Percentiles rank a stretch among this genome's conserved stretches.
These are phyloP conservation scores for Leptographium galeiforme DNA, from an alignment of 2,329 filamentous ascomycete species.

Conservation along the genomic window DNA sequence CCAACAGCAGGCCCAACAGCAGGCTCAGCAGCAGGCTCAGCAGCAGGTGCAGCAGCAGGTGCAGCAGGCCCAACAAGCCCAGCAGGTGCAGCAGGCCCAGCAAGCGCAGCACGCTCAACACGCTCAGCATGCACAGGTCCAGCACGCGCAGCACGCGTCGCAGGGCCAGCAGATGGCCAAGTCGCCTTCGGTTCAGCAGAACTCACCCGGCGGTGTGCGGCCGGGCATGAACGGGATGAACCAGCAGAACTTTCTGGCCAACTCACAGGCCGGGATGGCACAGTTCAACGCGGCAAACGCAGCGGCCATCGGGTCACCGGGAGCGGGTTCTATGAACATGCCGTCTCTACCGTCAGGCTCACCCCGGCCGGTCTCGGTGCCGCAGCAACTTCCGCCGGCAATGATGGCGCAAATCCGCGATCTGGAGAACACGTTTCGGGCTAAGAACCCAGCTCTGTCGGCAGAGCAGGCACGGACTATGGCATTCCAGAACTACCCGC, in stretches of 20 bases:
- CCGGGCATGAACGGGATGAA: conserved; percentile 28
- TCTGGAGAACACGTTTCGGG: conserved; percentile 37
- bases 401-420: conserved; percentile 35
- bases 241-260: conserved; percentile 39
- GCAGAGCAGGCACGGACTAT: conserved; percentile 36
- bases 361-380: conserved; percentile 22
- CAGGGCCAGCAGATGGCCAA: conserved; percentile 7
- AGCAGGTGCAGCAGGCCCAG: conserved; percentile 28
- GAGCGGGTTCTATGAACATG: conserved; percentile 25
- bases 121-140: conserved; percentile 15
- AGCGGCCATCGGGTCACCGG: conserved; percentile 21
- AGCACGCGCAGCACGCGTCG: conserved; percentile 14
- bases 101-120: conserved; percentile 21
- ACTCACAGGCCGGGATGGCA: conserved; percentile 39
- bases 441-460: conserved; percentile 36
- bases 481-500: conserved; percentile 35
- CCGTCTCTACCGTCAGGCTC: conserved; percentile 29
- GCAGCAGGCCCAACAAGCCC: conserved; percentile 27
- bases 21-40: conserved; percentile 22
- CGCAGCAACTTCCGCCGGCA: conserved; percentile 30
- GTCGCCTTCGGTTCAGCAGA: conserved; percentile 16
- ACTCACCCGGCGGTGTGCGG: conserved; percentile 18
- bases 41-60: conserved; percentile 17
- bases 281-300: conserved; percentile 31
- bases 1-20: conserved; percentile 16